Base-by-base conservation (phyloP, 768 basidiomycete genomes). In the Amanita pallidorosea region DNA sequence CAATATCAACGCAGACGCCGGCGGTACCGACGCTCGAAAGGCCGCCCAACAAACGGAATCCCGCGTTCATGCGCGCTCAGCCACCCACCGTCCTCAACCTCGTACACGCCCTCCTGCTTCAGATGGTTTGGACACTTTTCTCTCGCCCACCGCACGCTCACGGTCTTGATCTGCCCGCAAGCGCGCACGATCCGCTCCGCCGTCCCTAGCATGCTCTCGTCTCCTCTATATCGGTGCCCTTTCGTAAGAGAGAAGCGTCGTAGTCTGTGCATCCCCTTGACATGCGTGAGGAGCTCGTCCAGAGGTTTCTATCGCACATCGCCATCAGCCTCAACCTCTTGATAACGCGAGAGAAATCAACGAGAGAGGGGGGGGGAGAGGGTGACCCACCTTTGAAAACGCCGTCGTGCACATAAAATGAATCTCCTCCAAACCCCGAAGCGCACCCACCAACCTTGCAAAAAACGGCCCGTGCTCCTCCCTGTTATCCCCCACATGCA, bases 351-450 rank as follows among this genome's bases (percentile, higher is more conserved):
- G n/a, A n/a, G n/a, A n/a, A n/a, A n/a, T n/a, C n/a, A n/a, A n/a
- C n/a, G n/a, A n/a, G n/a, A n/a, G n/a, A n/a, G n/a, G n/a, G n/a
- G n/a, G n/a, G n/a, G 5, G 3, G 43, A 42, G 29, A n/a, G 23
- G 49, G 42, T 3, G 7, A 65, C 69, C 41, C 50, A 71, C 72
- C 47, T 60, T 60, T 7, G 69, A 67, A 57, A 75, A 73, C 8
- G 67, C 57, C 2, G 72, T 75, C 4, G 74, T 76, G 54, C 73
- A 75, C 74, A 75, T 75, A 45, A 73, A 73, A 58, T 75, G 74
- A 25, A 76, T 63, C 53, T 75, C 74, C 18, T 69, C 71, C 34
- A 76, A 59, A 29, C 63, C 65, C 0, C 25, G 3, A 54, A 68
- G 68, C 0, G 68, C 54, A 7, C 54, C 57, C 7, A 74, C 57